These are phyloP conservation scores for Fusarium tuaranense DNA, from an alignment of 2,329 filamentous ascomycete species.

Conservation along the genomic window DNA sequence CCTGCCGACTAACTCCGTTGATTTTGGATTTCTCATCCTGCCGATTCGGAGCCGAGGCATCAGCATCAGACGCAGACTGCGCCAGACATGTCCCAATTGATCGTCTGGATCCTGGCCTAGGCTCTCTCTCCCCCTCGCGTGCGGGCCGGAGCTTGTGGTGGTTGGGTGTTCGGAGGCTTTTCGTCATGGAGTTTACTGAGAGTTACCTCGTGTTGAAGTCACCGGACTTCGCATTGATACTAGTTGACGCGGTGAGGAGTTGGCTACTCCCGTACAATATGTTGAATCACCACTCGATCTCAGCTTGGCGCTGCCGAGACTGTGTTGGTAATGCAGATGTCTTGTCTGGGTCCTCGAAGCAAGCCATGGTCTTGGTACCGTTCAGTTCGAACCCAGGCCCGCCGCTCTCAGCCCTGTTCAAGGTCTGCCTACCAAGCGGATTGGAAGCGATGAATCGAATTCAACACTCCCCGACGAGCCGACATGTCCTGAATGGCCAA, in stretches of 20 bases:
- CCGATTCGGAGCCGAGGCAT: constrained; percentile 38
- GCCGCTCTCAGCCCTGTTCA: constrained; percentile 12
- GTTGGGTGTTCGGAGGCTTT: not conserved
- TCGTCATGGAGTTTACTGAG: not conserved
- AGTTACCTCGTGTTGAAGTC: constrained; percentile 23
- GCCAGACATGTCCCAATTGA: not conserved
- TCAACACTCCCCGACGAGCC: not conserved
- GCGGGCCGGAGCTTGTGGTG: constrained; percentile 2
- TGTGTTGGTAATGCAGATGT: constrained; percentile 13
- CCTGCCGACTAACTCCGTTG: constrained; percentile 44
- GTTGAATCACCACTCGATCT: constrained; percentile 25
- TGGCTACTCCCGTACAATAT: constrained; percentile 5
- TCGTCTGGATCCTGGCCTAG: not conserved
- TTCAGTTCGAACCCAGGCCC: not conserved
- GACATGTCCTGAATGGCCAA: not conserved
- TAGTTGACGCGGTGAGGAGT: constrained; percentile 9
- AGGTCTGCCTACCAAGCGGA: not conserved
- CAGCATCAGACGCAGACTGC: not conserved
- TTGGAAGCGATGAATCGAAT: constrained; percentile 1
- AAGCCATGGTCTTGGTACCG: constrained; percentile 10
- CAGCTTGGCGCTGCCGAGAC: not conserved
- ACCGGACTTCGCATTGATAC: constrained; percentile 15
- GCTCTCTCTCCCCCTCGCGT: not conserved
- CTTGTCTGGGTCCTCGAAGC: constrained; percentile 6
- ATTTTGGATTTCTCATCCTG: constrained; percentile 4